Evolutionary conservation across 2,329 filamentous ascomycete genomes (phyloP).

Genomic region (Epichloe typhina): DNA sequence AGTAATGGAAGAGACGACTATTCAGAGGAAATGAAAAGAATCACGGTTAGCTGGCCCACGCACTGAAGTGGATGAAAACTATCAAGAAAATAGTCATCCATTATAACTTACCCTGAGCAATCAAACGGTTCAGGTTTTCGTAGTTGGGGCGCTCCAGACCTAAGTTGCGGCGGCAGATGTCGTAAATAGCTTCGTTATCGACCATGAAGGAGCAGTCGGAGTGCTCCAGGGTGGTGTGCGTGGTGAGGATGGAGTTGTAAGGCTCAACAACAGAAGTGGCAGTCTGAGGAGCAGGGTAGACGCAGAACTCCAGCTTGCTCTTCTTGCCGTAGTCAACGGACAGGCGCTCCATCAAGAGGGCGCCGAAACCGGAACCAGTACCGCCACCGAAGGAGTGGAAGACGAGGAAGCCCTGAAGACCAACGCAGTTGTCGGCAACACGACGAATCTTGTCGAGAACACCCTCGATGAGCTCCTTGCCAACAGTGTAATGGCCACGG

Average conservation of each 20-base stretch:
- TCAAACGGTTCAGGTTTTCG: conserved; percentile 97
- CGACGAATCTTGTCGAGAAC: conserved; percentile 96
- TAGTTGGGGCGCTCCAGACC: conserved; percentile 95
- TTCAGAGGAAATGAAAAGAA: background rate
- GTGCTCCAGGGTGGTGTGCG: conserved; percentile 97
- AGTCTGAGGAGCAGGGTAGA: conserved; percentile 95
- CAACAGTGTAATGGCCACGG: conserved; percentile 98
- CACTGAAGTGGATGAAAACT: background rate
- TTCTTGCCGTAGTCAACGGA: conserved; percentile 99
- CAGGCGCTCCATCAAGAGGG: conserved; percentile 95
- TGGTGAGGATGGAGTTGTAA: conserved; percentile 99
- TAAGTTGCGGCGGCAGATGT: conserved; percentile 96
- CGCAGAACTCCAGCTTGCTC: conserved; percentile 99
- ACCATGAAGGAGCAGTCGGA: conserved; percentile 99
- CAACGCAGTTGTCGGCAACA: conserved; percentile 94
- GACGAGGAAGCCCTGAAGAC: conserved; percentile 97
- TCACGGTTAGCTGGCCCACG: background rate
- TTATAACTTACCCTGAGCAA: conserved; percentile 70
- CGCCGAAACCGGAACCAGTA: conserved; percentile 97
- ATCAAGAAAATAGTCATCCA: background rate
- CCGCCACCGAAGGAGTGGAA: conserved; percentile 99
- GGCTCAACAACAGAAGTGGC: conserved; percentile 97
- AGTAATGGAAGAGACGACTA: conserved; percentile 96
- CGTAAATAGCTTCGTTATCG: conserved; percentile 99
- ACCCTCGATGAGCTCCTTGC: conserved; percentile 97